Evolutionary conservation across 352 stramenopile genomes (phyloP).

Genomic region (Globisporangium middletonii): DNA sequence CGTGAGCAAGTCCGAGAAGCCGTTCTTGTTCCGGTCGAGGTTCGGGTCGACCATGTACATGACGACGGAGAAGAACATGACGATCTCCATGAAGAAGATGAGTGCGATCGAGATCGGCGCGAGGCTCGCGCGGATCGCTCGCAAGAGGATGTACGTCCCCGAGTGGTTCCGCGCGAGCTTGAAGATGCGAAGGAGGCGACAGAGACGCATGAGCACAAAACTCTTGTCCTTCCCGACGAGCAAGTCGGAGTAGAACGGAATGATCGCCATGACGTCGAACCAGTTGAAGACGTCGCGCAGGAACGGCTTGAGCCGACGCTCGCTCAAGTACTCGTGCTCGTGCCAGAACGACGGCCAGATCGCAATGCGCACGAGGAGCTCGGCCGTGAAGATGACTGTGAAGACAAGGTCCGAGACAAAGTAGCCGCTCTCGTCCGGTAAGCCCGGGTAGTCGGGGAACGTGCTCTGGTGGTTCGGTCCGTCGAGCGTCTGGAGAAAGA

Average conservation of each 20-base stretch:
- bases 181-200: constrained; percentile 71
- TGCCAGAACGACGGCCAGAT: constrained; percentile 76
- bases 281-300: constrained; percentile 77
- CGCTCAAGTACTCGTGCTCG: constrained; percentile 61
- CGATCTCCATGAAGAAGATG: constrained; percentile 80
- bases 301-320: constrained; percentile 60
- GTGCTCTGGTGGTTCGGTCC: constrained; percentile 62
- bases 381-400: constrained; percentile 61
- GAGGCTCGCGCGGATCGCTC: constrained; percentile 64
- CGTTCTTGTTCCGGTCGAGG: constrained; percentile 47
- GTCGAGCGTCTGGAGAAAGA: constrained; percentile 73
- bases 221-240: constrained; percentile 67
- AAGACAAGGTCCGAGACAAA: constrained; percentile 64
- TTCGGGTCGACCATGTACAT: constrained; percentile 82
- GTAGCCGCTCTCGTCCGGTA: constrained; percentile 45
- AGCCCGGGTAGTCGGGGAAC: constrained; percentile 51
- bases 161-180: constrained; percentile 75
- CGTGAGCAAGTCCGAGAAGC: constrained; percentile 71
- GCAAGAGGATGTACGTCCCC: constrained; percentile 70
- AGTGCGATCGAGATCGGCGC: constrained; percentile 72
- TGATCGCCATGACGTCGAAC: constrained; percentile 67
- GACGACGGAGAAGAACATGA: constrained; percentile 71
- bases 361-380: constrained; percentile 57
- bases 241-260: constrained; percentile 73
- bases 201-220: constrained; percentile 67